Conservation (phyloP, 2,329 filamentous ascomycete species). For the Xylariaceae sp. region DNA sequence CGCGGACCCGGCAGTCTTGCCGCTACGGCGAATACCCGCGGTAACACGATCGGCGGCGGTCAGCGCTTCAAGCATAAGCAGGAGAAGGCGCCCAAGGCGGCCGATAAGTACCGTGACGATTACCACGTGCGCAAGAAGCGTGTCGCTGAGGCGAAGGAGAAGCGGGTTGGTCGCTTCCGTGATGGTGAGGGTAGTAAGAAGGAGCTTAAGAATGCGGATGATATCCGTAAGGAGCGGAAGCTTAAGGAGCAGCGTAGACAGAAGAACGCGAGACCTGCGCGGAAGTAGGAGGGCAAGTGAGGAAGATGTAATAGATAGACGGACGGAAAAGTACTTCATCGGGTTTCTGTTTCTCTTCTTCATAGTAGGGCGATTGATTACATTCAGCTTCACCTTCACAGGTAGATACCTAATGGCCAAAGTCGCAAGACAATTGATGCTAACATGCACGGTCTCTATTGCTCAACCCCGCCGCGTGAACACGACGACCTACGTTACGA, state of each 20-base stretch:
- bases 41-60: constrained; percentile 29
- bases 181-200: constrained; percentile 60
- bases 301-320: neutral
- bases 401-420: neutral
- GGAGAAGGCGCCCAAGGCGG: constrained; percentile 84
- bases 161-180: constrained; percentile 67
- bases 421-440: neutral
- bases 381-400: neutral
- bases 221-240: constrained; percentile 78
- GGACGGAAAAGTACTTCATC: neutral
- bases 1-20: constrained; percentile 31
- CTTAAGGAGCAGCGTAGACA: constrained; percentile 69
- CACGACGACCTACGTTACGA: constrained; percentile 6
- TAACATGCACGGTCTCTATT: constrained; percentile 14
- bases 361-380: neutral
- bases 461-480: neutral
- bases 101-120: constrained; percentile 88
- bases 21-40: constrained; percentile 33
- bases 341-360: neutral
- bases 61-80: constrained; percentile 75
- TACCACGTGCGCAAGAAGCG: constrained; percentile 88
- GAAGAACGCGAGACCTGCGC: constrained; percentile 82
- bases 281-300: constrained; percentile 41
- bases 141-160: constrained; percentile 80
- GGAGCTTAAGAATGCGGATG: constrained; percentile 76